Conservation (phyloP, 192 early-diverging fungal genomes). For the Mortierella hygrophila region DNA sequence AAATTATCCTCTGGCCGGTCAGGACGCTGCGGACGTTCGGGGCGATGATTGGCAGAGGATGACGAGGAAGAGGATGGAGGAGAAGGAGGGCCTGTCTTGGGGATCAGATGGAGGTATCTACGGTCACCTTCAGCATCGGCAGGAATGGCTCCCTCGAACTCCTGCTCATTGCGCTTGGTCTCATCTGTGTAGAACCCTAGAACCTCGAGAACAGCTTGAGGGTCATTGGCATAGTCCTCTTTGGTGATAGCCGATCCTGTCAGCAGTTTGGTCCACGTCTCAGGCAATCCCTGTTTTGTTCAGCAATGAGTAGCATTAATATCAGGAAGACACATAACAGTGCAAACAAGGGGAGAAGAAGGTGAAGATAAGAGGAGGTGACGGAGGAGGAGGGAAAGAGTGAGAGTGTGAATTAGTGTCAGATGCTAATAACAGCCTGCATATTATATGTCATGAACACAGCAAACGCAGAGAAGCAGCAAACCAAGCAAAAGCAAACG, state of each 20-base stretch:
- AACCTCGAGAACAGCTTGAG: conserved; percentile 97
- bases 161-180: conserved; percentile 67
- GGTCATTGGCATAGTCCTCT: conserved; percentile 98
- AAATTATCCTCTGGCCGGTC: conserved; percentile 52
- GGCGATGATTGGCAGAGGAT: conserved; percentile 28
- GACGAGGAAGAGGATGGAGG: conserved; percentile 25
- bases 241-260: conserved; percentile 95
- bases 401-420: not conserved
- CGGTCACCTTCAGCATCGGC: conserved; percentile 59
- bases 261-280: conserved; percentile 94
- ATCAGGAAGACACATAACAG: not conserved
- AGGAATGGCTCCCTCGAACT: conserved; percentile 59
- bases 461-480: not conserved
- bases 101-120: conserved; percentile 56
- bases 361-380: not conserved
- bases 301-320: not conserved
- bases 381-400: not conserved
- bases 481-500: not conserved
- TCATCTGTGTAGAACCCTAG: conserved; percentile 99
- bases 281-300: conserved; percentile 83
- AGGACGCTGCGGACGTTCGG: conserved; percentile 49
- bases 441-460: not conserved
- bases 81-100: conserved; percentile 57
- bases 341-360: not conserved
- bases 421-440: conserved; percentile 6